A percentile compares a stretch with the other conserved stretches of the same genome.
These are phyloP conservation scores for Trichoderma virens DNA, from an alignment of 495 filamentous ascomycete genomes.

Conservation along the genomic window DNA sequence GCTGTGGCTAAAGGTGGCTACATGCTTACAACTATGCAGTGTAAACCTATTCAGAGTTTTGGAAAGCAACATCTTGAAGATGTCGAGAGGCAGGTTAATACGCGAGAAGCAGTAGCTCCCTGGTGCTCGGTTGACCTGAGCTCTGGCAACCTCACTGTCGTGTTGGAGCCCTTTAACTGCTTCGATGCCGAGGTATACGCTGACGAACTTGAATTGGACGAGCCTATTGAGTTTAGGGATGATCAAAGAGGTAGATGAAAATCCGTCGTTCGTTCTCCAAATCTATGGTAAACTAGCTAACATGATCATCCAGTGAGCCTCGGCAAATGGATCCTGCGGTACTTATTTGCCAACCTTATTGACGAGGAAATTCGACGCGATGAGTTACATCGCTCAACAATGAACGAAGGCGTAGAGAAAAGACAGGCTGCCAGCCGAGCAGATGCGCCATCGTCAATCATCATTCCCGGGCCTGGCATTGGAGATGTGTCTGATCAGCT, in stretches of 20 bases:
- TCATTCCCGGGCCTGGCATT: constrained; percentile 53
- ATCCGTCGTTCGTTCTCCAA: neutral
- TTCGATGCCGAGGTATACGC: constrained; percentile 98
- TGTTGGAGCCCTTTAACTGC: constrained; percentile 89
- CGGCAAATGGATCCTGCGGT: constrained; percentile 92
- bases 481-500: constrained; percentile 32
- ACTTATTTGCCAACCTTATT: constrained; percentile 83
- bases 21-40: constrained; percentile 40
- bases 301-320: constrained; percentile 63
- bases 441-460: constrained; percentile 58
- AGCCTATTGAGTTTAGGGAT: constrained; percentile 72
- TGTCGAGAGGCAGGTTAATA: constrained; percentile 82
- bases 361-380: constrained; percentile 84
- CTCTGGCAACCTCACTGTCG: constrained; percentile 82
- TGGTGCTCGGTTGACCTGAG: constrained; percentile 94
- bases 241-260: constrained; percentile 80
- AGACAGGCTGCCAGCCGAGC: constrained; percentile 41
- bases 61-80: constrained; percentile 92
- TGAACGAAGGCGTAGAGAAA: constrained; percentile 55
- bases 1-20: no score
- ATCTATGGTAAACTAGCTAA: constrained; percentile 8
- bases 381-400: constrained; percentile 56
- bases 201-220: constrained; percentile 68
- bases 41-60: constrained; percentile 74
- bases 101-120: constrained; percentile 76